These are phyloP conservation scores for Fusarium sp. DNA, from an alignment of 2,329 filamentous ascomycete genomes.

Conservation along the genomic window DNA sequence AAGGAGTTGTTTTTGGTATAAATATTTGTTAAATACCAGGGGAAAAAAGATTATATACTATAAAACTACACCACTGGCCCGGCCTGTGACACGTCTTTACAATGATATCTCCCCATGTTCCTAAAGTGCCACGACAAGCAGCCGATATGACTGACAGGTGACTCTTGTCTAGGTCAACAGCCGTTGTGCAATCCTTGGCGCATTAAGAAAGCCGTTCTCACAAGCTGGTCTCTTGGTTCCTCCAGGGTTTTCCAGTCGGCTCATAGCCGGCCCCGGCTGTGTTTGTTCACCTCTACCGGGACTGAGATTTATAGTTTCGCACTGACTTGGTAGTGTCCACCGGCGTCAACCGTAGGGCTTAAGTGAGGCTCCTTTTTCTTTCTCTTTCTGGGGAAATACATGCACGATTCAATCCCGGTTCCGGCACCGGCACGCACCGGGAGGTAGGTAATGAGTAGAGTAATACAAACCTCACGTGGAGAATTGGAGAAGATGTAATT, in stretches of 20 bases:
- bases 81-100: background rate
- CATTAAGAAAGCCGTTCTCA: background rate
- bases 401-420: constrained; percentile 29
- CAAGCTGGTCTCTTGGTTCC: background rate
- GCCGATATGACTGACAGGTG: constrained; percentile 5
- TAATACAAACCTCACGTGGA: constrained; percentile 3
- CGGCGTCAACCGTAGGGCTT: background rate
- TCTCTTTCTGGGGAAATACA: constrained; percentile 40
- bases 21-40: constrained; percentile 30
- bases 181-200: background rate
- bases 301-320: background rate
- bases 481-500: constrained; percentile 15
- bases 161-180: constrained; percentile 1
- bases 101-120: constrained; percentile 1
- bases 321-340: constrained; percentile 1
- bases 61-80: background rate
- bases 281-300: background rate
- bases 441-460: background rate
- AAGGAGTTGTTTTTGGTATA: constrained; percentile 34
- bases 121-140: constrained; percentile 19
- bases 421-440: constrained; percentile 38
- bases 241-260: constrained; percentile 17
- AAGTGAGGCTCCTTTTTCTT: constrained; percentile 25
- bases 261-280: constrained; percentile 39
- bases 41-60: constrained; percentile 32